Evolutionary conservation across 2,329 filamentous ascomycete species (phyloP).

Genomic region (Ilyonectria destructans): DNA sequence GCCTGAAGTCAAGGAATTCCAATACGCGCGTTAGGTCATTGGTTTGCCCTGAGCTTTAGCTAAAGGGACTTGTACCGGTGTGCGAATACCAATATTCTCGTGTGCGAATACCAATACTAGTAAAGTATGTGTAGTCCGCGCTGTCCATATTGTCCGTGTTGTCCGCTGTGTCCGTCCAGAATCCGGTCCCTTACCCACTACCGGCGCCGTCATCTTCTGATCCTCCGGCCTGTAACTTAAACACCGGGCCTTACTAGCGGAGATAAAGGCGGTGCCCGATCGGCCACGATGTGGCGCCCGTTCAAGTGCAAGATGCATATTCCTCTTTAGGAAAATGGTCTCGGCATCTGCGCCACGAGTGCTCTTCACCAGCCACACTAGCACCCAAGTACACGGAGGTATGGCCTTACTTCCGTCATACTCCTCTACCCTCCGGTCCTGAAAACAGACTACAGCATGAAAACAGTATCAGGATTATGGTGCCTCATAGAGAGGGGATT

Average conservation of each 20-base stretch:
- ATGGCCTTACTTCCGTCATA: slow-evolving; percentile 7
- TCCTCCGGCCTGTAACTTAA: slow-evolving; percentile 6
- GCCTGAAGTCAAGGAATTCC: too few relatives aligned
- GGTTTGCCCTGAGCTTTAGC: too few relatives aligned
- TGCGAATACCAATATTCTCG: too few relatives aligned
- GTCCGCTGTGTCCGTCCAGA: neutral
- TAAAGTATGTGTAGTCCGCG: too few relatives aligned
- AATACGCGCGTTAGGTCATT: too few relatives aligned
- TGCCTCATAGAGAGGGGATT: neutral
- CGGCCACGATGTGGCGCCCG: neutral
- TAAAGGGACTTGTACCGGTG: too few relatives aligned
- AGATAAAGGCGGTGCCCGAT: slow-evolving; percentile 13
- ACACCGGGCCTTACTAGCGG: slow-evolving; percentile 9
- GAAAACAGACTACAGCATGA: too few relatives aligned
- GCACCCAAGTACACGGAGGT: slow-evolving; percentile 7
- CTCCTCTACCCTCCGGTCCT: neutral
- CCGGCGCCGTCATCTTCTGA: neutral
- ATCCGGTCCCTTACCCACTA: slow-evolving; percentile 7
- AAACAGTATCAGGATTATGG: neutral
- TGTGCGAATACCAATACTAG: too few relatives aligned
- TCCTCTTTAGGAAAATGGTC: slow-evolving; percentile 43
- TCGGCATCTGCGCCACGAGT: slow-evolving; percentile 1
- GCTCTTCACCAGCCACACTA: slow-evolving; percentile 6
- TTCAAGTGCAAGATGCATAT: slow-evolving; percentile 15
- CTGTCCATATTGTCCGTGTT: too few relatives aligned